Percentiles rank a stretch among this genome's conserved stretches.
Conservation (phyloP, 2,329 filamentous ascomycete genomes). For the Claviceps arundinis region DNA sequence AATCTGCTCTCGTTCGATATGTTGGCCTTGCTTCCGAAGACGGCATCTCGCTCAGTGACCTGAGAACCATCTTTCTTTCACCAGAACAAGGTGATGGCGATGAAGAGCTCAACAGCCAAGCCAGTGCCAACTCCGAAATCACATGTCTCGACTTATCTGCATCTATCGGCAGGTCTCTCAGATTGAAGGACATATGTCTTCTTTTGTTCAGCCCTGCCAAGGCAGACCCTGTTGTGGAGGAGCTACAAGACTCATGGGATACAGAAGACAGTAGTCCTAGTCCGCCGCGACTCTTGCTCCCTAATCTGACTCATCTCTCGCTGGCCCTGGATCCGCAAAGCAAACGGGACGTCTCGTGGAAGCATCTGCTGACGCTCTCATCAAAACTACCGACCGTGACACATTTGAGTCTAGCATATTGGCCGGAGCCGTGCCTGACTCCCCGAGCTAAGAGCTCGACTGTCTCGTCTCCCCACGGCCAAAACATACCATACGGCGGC, state of each 20-base stretch:
- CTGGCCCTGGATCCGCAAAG: slow-evolving; percentile 33
- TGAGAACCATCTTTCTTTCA: slow-evolving; percentile 32
- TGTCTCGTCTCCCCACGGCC: slow-evolving; percentile 30
- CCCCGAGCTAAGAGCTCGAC: slow-evolving; percentile 37
- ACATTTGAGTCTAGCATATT: slow-evolving; percentile 47
- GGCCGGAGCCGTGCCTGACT: slow-evolving; percentile 47
- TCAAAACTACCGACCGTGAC: slow-evolving; percentile 40
- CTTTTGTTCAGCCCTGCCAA: slow-evolving; percentile 32
- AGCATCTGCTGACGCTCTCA: slow-evolving; percentile 41
- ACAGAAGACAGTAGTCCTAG: slow-evolving; percentile 19
- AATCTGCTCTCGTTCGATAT: slow-evolving; percentile 37
- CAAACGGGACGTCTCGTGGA: slow-evolving; percentile 36
- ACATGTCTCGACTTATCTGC: slow-evolving; percentile 40
- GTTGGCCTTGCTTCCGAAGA: slow-evolving; percentile 30
- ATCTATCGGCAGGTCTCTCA: slow-evolving; percentile 36
- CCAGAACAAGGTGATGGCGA: slow-evolving; percentile 15
- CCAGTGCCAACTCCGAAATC: slow-evolving; percentile 22
- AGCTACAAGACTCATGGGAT: slow-evolving; percentile 42
- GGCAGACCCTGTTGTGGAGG: slow-evolving; percentile 7
- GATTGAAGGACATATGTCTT: slow-evolving; percentile 37
- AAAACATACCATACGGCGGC: slow-evolving; percentile 36
- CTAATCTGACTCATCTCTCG: slow-evolving; percentile 47
- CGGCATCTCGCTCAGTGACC: slow-evolving; percentile 36
- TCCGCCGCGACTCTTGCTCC: slow-evolving; percentile 30
- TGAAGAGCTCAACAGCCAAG: slow-evolving; percentile 14